These are phyloP conservation scores for Rhodotorula sp. DNA, from an alignment of 1,284 basidiomycete genomes.

Conservation along the genomic window DNA sequence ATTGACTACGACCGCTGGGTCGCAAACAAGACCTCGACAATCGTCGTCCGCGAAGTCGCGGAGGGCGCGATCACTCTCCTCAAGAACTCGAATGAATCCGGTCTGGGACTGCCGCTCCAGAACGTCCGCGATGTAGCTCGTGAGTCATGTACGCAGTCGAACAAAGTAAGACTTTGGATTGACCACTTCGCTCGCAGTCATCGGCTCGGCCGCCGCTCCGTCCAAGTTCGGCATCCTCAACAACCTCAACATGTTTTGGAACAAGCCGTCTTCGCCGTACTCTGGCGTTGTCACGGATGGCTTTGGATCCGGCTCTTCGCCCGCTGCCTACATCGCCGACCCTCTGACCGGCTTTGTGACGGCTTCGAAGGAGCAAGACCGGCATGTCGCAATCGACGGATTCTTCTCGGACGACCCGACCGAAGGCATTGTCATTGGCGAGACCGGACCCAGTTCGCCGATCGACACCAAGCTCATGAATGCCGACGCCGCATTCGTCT, in stretches of 20 bases:
- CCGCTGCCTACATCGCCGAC: neutral
- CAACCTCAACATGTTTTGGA: conserved; percentile 6
- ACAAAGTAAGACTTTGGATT: neutral
- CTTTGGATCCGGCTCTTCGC: conserved; percentile 4
- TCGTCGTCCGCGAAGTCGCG: conserved; percentile 63
- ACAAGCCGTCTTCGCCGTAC: neutral
- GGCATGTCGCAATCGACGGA: conserved; percentile 10
- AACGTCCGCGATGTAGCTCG: conserved; percentile 42
- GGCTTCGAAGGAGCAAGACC: conserved; percentile 2
- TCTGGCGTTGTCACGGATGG: conserved; percentile 8
- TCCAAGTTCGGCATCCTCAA: conserved; percentile 8
- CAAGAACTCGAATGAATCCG: conserved; percentile 57
- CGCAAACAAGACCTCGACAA: conserved; percentile 56
- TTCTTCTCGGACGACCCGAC: neutral
- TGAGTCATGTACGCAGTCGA: neutral
- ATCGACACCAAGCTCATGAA: conserved; percentile 39
- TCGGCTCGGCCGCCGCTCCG: conserved; percentile 52
- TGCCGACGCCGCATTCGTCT: conserved; percentile 30
- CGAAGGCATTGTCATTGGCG: neutral
- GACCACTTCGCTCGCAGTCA: conserved; percentile 29
- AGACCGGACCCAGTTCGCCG: neutral
- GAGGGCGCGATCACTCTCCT: conserved; percentile 68
- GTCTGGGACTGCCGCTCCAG: conserved; percentile 60
- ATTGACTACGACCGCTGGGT: conserved; percentile 51
- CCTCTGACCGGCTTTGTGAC: conserved; percentile 7